These are phyloP conservation scores for Xylaria sp. DNA, from an alignment of 2,329 filamentous ascomycete species.

Conservation along the genomic window DNA sequence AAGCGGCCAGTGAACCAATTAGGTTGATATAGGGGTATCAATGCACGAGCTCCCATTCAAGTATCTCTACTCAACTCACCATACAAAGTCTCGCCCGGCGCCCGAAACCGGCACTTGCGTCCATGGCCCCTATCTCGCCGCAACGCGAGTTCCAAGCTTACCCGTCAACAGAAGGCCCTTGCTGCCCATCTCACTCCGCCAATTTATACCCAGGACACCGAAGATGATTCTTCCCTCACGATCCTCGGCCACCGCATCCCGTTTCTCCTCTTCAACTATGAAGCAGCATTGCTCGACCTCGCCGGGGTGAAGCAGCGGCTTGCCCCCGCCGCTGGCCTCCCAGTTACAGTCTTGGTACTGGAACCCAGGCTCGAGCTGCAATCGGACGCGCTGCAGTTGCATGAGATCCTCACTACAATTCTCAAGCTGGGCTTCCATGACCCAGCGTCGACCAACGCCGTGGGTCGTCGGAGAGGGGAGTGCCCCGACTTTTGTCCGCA, in stretches of 20 bases:
- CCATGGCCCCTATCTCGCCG: conserved; percentile 40
- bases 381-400: conserved; percentile 73
- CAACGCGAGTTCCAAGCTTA: conserved; percentile 70
- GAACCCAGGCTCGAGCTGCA: conserved; percentile 64
- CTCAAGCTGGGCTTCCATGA: conserved; percentile 93
- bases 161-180: conserved; percentile 88
- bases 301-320: conserved; percentile 68
- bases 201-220: conserved; percentile 85
- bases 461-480: conserved; percentile 55
- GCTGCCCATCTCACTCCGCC: conserved; percentile 91
- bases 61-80: conserved; percentile 3
- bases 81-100: not conserved
- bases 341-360: conserved; percentile 67
- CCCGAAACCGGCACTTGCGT: not conserved
- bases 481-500: conserved; percentile 86
- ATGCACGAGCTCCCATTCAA: conserved; percentile 8
- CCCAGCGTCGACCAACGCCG: conserved; percentile 63
- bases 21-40: conserved; percentile 21
- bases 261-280: conserved; percentile 61
- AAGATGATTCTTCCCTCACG: conserved; percentile 72
- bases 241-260: conserved; percentile 57
- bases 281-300: conserved; percentile 75
- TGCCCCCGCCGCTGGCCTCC: conserved; percentile 55
- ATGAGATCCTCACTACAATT: conserved; percentile 89
- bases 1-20: not conserved